Evolutionary conservation across 106 monocot species (phyloP).

Genomic region (Alisma plantagoaquatica): DNA sequence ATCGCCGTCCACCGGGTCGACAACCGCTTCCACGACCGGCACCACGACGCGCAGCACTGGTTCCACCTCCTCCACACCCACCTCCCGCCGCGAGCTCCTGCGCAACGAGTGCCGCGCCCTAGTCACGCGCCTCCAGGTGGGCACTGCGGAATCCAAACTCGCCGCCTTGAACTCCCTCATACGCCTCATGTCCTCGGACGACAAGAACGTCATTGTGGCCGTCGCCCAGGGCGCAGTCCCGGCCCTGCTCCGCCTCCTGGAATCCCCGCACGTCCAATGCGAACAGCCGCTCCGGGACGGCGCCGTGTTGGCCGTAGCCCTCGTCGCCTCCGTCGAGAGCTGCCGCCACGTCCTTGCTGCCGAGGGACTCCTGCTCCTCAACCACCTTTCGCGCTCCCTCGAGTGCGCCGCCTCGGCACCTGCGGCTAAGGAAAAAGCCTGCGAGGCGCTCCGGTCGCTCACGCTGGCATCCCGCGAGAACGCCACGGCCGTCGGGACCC

Average conservation of each 20-base stretch:
- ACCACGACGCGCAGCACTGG: too few relatives aligned
- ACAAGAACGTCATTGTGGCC: neutral
- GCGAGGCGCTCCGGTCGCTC: slow-evolving; percentile 39
- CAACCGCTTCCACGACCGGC: too few relatives aligned
- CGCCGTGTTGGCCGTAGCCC: slow-evolving; percentile 35
- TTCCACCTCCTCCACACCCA: neutral
- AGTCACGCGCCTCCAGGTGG: neutral
- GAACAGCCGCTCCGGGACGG: too few relatives aligned
- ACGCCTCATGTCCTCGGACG: neutral
- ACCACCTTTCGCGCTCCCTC: slow-evolving; percentile 44
- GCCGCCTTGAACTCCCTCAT: slow-evolving; percentile 1
- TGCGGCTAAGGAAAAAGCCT: slow-evolving; percentile 53
- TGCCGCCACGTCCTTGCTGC: slow-evolving; percentile 34
- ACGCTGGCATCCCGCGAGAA: slow-evolving; percentile 44
- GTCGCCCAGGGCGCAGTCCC: neutral
- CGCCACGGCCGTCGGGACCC: slow-evolving; percentile 43
- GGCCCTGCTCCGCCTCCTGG: neutral
- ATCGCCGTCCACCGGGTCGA: too few relatives aligned
- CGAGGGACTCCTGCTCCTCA: slow-evolving; percentile 44
- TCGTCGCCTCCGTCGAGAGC: slow-evolving; percentile 38
- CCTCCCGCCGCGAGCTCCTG: slow-evolving; percentile 13
- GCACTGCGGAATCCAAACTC: neutral
- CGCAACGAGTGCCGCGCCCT: neutral
- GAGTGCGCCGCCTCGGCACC: slow-evolving; percentile 36
- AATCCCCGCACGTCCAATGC: slow-evolving; percentile 3